A percentile compares a stretch with the other conserved stretches of the same genome.
These are phyloP conservation scores for Neurospora sp. DNA, from an alignment of 495 filamentous ascomycete genomes.

Conservation along the genomic window DNA sequence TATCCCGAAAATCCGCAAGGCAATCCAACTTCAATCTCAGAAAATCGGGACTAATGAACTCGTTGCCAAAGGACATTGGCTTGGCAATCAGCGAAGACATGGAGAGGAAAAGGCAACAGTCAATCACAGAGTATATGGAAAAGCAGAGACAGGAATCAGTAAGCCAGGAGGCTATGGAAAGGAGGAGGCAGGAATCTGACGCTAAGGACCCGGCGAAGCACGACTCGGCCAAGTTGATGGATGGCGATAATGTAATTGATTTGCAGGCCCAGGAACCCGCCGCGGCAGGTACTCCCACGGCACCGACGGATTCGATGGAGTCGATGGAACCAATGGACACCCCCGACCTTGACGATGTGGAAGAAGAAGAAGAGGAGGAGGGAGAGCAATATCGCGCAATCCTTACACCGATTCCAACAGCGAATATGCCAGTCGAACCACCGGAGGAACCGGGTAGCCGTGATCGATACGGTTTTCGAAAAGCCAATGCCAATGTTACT, in stretches of 20 bases:
- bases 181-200: conserved; percentile 4
- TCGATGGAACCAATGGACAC: neutral
- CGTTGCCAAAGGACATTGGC: conserved; percentile 21
- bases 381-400: neutral
- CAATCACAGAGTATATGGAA: neutral
- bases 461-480: conserved; percentile 89
- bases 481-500: conserved; percentile 70
- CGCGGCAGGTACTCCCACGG: neutral
- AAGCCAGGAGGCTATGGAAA: neutral
- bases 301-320: neutral
- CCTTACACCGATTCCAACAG: conserved; percentile 10
- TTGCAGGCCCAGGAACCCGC: neutral
- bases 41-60: conserved; percentile 21
- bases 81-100: conserved; percentile 19
- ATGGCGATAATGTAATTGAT: conserved; percentile 11
- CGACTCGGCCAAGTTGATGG: conserved; percentile 22
- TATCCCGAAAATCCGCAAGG: conserved; percentile 16
- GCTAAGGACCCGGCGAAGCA: conserved; percentile 15
- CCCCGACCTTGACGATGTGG: neutral
- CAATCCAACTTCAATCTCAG: conserved; percentile 32
- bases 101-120: conserved; percentile 1
- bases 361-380: neutral
- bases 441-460: conserved; percentile 33
- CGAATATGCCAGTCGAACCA: conserved; percentile 14
- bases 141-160: conserved; percentile 8